Conservation (phyloP, 1,139 yeast species). For the Pichia cactophila region DNA sequence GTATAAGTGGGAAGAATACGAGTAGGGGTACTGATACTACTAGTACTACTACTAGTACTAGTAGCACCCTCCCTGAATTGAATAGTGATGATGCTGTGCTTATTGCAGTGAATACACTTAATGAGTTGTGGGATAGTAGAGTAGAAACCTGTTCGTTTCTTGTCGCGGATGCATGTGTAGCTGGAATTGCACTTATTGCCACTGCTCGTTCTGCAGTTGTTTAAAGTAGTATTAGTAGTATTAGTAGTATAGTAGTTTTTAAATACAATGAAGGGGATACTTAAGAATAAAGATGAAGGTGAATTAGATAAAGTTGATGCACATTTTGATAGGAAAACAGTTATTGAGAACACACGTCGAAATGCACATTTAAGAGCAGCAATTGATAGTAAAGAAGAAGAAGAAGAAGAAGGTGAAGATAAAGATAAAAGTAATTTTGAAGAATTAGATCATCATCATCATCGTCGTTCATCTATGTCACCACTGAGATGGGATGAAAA, state of each 20-base stretch:
- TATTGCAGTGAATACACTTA: constrained; percentile 2
- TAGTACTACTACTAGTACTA: neutral
- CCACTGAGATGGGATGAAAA: constrained; percentile 70
- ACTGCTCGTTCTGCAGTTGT: neutral
- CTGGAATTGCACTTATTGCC: constrained; percentile 1
- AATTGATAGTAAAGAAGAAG: neutral
- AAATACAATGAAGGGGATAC: neutral
- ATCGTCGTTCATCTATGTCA: constrained; percentile 18
- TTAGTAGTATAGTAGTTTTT: too few relatives aligned
- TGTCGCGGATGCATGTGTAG: neutral
- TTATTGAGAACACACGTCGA: constrained; percentile 39
- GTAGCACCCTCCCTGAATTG: neutral
- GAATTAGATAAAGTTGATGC: constrained; percentile 1
- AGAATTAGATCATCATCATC: neutral
- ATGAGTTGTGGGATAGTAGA: neutral
- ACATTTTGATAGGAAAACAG: constrained; percentile 34
- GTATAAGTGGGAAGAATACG: neutral
- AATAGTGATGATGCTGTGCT: neutral
- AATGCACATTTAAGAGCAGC: constrained; percentile 29
- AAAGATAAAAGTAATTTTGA: too few relatives aligned
- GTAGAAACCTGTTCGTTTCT: neutral
- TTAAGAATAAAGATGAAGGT: neutral
- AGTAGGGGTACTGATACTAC: neutral
- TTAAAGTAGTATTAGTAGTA: neutral
- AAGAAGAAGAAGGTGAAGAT: neutral